Conservation (phyloP, 305 asterid species). For the Fraxinus floribunda region DNA sequence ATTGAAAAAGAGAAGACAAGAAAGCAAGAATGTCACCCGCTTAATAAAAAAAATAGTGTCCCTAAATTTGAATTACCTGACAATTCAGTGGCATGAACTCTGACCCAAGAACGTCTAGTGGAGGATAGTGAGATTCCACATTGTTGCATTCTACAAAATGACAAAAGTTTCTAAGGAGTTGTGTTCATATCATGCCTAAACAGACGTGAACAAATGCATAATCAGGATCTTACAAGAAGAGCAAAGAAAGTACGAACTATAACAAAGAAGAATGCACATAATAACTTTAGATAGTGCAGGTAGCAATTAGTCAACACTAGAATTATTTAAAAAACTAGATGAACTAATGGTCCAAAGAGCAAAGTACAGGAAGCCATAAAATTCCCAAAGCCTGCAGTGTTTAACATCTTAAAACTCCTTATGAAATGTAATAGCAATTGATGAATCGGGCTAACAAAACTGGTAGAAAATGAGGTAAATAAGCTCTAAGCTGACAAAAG, state of each 20-base stretch:
- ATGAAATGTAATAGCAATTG: background rate
- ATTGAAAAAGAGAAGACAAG: slow-evolving; percentile 7
- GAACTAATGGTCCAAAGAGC: slow-evolving; percentile 13
- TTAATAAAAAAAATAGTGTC: background rate
- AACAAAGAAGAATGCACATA: background rate
- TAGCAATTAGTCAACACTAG: background rate
- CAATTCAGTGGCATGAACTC: slow-evolving; percentile 60
- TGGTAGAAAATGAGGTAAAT: slow-evolving; percentile 15
- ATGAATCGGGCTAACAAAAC: background rate
- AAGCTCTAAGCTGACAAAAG: background rate
- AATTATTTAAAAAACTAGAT: background rate
- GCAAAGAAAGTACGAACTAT: background rate
- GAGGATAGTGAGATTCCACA: slow-evolving; percentile 80
- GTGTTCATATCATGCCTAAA: background rate
- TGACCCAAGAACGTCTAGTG: slow-evolving; percentile 65
- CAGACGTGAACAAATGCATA: background rate
- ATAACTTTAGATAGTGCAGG: background rate
- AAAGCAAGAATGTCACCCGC: background rate
- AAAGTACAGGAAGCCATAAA: slow-evolving; percentile 14
- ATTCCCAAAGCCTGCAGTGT: background rate
- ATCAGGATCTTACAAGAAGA: background rate
- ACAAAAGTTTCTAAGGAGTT: slow-evolving; percentile 2
- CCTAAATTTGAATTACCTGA: slow-evolving; percentile 47
- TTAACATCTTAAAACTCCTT: background rate
- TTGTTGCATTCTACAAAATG: slow-evolving; percentile 58